Percentiles rank a stretch among this genome's conserved stretches.
These are phyloP conservation scores for Phytophthora pluvialis DNA, from an alignment of 352 stramenopile genomes.

Conservation along the genomic window DNA sequence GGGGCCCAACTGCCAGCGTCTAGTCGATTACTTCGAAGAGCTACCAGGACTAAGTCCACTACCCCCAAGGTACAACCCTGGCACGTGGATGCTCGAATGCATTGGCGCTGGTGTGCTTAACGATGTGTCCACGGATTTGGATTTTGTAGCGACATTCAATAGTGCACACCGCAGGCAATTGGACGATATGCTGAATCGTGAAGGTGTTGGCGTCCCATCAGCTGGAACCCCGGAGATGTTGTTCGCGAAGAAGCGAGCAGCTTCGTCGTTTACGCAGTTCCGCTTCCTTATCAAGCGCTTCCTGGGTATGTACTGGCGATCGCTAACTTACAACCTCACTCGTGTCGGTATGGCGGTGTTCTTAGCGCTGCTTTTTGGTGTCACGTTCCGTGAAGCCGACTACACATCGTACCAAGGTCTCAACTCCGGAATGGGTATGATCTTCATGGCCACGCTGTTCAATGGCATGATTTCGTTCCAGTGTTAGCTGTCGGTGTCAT, in stretches of 20 bases:
- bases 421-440: conserved; percentile 74
- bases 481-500: conserved; percentile 72
- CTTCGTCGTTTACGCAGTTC: conserved; percentile 32
- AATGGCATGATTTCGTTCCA: conserved; percentile 83
- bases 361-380: conserved; percentile 80
- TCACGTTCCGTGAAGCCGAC: conserved; percentile 62
- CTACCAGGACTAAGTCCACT: too few relatives aligned
- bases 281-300: conserved; percentile 35
- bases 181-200: conserved; percentile 21
- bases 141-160: too few relatives aligned
- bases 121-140: too few relatives aligned
- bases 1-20: too few relatives aligned
- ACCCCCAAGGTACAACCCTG: too few relatives aligned
- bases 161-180: conserved; percentile 14
- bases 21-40: too few relatives aligned
- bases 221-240: conserved; percentile 22
- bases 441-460: conserved; percentile 89
- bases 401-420: too few relatives aligned
- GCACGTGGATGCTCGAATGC: too few relatives aligned
- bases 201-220: conserved; percentile 35
- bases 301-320: conserved; percentile 66
- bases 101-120: too few relatives aligned
- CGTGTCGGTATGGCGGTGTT: conserved; percentile 74
- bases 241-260: conserved; percentile 35
- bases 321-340: conserved; percentile 88